Percentiles rank a stretch among this genome's conserved stretches.
Evolutionary conservation across 345 rosid genomes (phyloP).

Genomic region (Atalantia buxifolia): DNA sequence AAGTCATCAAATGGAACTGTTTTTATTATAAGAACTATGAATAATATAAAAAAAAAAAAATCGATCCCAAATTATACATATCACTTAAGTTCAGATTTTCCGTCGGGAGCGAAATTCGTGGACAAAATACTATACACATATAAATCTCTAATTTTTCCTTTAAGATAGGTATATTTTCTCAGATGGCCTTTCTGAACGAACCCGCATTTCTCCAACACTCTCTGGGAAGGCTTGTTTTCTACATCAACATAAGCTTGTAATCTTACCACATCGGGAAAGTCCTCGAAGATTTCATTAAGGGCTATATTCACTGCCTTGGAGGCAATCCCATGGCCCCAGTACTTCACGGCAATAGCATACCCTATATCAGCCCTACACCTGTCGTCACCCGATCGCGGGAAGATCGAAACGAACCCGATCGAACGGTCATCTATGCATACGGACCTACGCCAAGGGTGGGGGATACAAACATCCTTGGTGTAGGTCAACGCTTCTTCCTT

Average conservation of each 20-base stretch:
- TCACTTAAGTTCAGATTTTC: neutral
- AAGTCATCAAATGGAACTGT: no score
- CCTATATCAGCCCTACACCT: constrained; percentile 35
- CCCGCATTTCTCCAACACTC: constrained; percentile 35
- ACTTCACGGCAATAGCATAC: constrained; percentile 33
- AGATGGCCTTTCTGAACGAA: constrained; percentile 32
- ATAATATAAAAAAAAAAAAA: no score
- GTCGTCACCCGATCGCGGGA: constrained; percentile 30
- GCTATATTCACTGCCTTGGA: constrained; percentile 36
- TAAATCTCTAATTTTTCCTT: constrained; percentile 31
- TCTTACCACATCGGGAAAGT: constrained; percentile 33
- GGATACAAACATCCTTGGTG: constrained; percentile 37
- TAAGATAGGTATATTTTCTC: constrained; percentile 34
- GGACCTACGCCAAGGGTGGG: constrained; percentile 50
- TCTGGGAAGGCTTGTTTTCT: constrained; percentile 37
- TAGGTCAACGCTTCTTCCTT: constrained; percentile 36
- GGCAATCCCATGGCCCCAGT: constrained; percentile 49
- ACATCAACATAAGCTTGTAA: constrained; percentile 38
- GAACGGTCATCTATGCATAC: constrained; percentile 44
- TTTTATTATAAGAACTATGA: no score
- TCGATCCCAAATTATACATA: neutral
- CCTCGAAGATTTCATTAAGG: constrained; percentile 25
- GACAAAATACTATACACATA: constrained; percentile 31
- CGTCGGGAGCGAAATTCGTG: neutral
- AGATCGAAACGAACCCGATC: constrained; percentile 37